Conservation (phyloP, 2,329 filamentous ascomycete species). For the Fusarium staphyleae region DNA sequence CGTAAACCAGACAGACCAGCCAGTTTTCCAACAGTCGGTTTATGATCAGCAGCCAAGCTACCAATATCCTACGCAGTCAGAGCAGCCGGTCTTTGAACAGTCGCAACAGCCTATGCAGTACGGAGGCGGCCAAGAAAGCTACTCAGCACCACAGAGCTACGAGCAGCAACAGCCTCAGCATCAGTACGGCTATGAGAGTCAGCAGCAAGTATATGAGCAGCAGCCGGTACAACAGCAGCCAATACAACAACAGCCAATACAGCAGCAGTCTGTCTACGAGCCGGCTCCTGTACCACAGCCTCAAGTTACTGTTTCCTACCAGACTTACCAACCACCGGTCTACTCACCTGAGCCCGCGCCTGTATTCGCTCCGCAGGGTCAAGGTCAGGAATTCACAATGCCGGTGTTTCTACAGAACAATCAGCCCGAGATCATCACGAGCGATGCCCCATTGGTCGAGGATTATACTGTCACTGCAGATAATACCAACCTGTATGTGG, state of each 20-base stretch:
- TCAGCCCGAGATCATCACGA: conserved; percentile 28
- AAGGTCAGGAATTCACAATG: background rate
- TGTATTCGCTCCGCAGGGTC: background rate
- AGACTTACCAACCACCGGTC: background rate
- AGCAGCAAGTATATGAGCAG: conserved; percentile 16
- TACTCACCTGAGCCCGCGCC: conserved; percentile 1
- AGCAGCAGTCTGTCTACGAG: conserved; percentile 10
- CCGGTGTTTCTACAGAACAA: conserved; percentile 14
- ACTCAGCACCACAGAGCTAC: background rate
- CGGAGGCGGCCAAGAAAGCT: background rate
- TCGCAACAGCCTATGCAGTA: conserved; percentile 16
- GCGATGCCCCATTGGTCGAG: conserved; percentile 16
- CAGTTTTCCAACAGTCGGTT: conserved; percentile 11
- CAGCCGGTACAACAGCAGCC: conserved; percentile 11
- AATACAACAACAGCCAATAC: conserved; percentile 11
- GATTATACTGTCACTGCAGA: background rate
- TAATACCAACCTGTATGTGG: background rate
- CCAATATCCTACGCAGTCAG: conserved; percentile 11
- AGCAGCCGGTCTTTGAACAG: conserved; percentile 16
- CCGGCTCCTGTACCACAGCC: conserved; percentile 6
- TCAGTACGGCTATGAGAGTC: conserved; percentile 1
- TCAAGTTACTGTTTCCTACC: conserved; percentile 13
- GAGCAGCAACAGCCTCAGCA: conserved; percentile 5
- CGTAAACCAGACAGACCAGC: background rate
- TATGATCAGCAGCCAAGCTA: conserved; percentile 22